Evolutionary conservation across 345 rosid species (phyloP), one percentile per base, ranked within the genome.

Genomic region (Nasturtium officinale): DNA sequence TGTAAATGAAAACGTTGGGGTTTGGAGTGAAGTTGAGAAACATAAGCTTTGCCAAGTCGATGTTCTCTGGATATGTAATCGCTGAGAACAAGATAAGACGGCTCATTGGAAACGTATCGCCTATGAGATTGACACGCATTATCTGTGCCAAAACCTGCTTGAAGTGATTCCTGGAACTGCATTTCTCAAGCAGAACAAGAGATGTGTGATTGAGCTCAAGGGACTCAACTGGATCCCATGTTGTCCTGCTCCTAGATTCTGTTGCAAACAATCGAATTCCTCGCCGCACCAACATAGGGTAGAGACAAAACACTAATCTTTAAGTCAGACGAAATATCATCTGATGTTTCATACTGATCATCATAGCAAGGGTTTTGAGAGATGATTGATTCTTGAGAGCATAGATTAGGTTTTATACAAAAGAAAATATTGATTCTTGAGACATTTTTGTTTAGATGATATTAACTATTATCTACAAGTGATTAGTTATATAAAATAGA

Each of bases 31-130:
- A 85, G 21, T 82, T 17, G 56, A 50, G 64, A 67, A 85, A 80
- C 25, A 87, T 81, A 64, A 71, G 78, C 50, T 77, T 45, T 0
- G 84, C 86, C 35, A 82, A 23, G 73, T 85, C 88, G 35, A 79
- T 7, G 30, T 80, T 83, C 47, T 77, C 83, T 17, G 88, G 88
- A 74, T 72, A 51, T 26, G 88, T 81, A 28, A 83, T 51, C 15
- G 88, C 83, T 8, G 88, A 80, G 79, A 77, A 82, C 1, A 72
- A 75, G 61, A 87, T 72, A 55, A 87, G 85, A 57, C 88, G 78
- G 54, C 90, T 87, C 90, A 87, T 87, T 0, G 88, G 86, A 63
- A 87, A 87, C 5, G 85, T 85, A 58, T 78, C 52, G 42, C 79
- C 52, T 30, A 83, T 67, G 66, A 85, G 87, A 71, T 82, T 82